Percentiles rank a stretch among this genome's conserved stretches.
phyloP scores from a whole-genome alignment of 495 filamentous ascomycete species.

The Daldinia childiae region DNA sequence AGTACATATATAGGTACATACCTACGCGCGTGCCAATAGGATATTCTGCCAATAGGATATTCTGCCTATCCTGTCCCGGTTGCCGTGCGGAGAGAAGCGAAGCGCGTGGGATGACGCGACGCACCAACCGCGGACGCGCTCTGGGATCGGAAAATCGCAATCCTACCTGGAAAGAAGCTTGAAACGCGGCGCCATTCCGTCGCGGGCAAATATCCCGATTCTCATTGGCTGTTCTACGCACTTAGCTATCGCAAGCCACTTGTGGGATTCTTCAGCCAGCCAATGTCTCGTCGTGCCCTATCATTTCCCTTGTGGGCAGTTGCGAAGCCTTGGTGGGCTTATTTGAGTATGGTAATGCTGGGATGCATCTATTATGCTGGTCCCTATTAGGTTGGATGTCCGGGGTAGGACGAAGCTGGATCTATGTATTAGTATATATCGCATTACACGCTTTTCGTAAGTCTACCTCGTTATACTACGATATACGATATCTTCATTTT shows the following conservation, averaged over 20 bases:
- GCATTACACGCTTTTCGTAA: background rate
- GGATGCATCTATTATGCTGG: slow-evolving; percentile 7
- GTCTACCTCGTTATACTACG: background rate
- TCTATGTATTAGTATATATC: background rate
- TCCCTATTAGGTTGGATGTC: slow-evolving; percentile 33
- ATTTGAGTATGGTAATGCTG: slow-evolving; percentile 2
- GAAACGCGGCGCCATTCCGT: slow-evolving; percentile 36
- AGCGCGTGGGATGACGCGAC: slow-evolving; percentile 38
- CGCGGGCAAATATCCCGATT: background rate
- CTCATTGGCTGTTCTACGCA: slow-evolving; percentile 35
- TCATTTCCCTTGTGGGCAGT: slow-evolving; percentile 36
- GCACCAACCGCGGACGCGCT: slow-evolving; percentile 26
- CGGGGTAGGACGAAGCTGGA: slow-evolving; percentile 28
- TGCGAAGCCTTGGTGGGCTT: slow-evolving; percentile 13
- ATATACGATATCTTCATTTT: background rate
- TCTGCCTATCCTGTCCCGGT: slow-evolving; percentile 10
- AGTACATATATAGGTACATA: too few species aligned
- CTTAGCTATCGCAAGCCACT: slow-evolving; percentile 14
- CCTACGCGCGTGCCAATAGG: slow-evolving; percentile 25
- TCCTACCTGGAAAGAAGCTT: slow-evolving; percentile 10
- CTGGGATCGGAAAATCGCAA: slow-evolving; percentile 20
- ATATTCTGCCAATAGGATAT: slow-evolving; percentile 40
- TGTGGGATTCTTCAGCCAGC: slow-evolving; percentile 37
- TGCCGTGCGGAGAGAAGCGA: slow-evolving; percentile 17
- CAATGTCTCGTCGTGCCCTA: slow-evolving; percentile 20